Conservation (phyloP, 805 yeast genomes). For the Ogataea parapolymorpha region DNA sequence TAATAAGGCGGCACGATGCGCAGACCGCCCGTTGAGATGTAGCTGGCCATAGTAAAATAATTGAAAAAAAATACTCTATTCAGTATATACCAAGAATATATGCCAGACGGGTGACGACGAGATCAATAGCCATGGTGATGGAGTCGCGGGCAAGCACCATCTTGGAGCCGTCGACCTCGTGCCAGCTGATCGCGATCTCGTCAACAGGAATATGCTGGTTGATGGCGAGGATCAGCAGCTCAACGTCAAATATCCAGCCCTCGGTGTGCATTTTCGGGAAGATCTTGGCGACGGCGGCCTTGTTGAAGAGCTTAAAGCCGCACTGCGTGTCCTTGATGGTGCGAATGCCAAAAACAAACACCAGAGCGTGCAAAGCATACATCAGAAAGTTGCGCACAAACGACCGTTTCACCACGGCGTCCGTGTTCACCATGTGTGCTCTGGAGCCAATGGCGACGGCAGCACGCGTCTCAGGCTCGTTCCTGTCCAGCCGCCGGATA, state of each 20-base stretch:
- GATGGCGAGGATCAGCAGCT: conserved; percentile 76
- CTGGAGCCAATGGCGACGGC: conserved; percentile 87
- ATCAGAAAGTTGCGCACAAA: conserved; percentile 84
- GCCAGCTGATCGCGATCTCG: conserved; percentile 93
- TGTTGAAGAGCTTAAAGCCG: conserved; percentile 90
- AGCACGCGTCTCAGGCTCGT: conserved; percentile 32
- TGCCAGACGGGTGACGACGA: conserved; percentile 86
- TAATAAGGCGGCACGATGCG: conserved; percentile 42
- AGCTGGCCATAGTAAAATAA: conserved; percentile 15
- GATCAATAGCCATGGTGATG: conserved; percentile 88
- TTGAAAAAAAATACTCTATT: neutral
- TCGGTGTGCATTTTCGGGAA: conserved; percentile 95
- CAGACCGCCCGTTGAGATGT: conserved; percentile 32
- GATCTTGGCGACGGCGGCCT: conserved; percentile 56
- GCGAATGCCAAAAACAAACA: conserved; percentile 85
- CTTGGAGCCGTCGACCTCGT: conserved; percentile 93
- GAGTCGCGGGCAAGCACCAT: conserved; percentile 89
- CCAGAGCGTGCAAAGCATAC: conserved; percentile 87
- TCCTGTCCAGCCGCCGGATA: conserved; percentile 32
- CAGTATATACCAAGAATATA: conserved; percentile 77
- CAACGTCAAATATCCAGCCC: conserved; percentile 98
- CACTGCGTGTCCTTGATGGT: conserved; percentile 92
- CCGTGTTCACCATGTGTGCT: conserved; percentile 94
- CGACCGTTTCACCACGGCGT: conserved; percentile 93
- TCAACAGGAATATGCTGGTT: conserved; percentile 61